These are phyloP conservation scores for Petrea volubilis DNA, from an alignment of 257 asterid genomes.

Conservation along the genomic window DNA sequence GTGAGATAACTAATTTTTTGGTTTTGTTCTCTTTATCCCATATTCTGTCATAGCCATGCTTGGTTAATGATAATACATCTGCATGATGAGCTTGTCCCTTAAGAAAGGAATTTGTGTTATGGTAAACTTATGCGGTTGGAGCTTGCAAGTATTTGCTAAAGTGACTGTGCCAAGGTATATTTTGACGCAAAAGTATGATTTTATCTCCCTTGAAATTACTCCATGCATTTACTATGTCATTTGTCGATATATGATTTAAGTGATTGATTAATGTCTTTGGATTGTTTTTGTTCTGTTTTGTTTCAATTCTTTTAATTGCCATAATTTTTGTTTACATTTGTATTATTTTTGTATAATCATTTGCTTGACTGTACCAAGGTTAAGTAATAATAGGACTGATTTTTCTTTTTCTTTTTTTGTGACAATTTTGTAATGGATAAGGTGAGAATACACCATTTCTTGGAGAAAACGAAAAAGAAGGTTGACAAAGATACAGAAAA, in stretches of 20 bases:
- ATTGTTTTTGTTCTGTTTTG: not conserved
- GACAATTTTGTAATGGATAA: conserved; percentile 30
- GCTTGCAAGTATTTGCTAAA: conserved; percentile 17
- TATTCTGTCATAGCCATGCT: too few species aligned
- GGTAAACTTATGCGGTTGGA: conserved; percentile 10
- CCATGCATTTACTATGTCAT: not conserved
- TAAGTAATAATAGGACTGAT: conserved; percentile 15
- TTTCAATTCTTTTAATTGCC: not conserved
- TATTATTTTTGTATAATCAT: not conserved
- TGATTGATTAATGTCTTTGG: not conserved
- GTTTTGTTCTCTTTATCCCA: not conserved
- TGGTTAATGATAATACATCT: too few species aligned
- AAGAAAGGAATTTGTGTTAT: not conserved
- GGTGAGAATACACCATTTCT: conserved; percentile 76
- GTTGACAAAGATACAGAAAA: conserved; percentile 27
- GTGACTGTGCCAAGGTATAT: not conserved
- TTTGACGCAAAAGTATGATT: not conserved
- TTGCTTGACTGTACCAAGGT: conserved; percentile 7
- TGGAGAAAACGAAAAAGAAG: conserved; percentile 75
- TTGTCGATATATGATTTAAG: not conserved
- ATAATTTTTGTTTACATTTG: not conserved
- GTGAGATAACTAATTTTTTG: not conserved
- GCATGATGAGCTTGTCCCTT: not conserved
- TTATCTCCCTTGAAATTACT: not conserved
- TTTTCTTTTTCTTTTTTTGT: not conserved